Conservation (phyloP, 2,329 filamentous ascomycete genomes). For the Sporothrix humicola region DNA sequence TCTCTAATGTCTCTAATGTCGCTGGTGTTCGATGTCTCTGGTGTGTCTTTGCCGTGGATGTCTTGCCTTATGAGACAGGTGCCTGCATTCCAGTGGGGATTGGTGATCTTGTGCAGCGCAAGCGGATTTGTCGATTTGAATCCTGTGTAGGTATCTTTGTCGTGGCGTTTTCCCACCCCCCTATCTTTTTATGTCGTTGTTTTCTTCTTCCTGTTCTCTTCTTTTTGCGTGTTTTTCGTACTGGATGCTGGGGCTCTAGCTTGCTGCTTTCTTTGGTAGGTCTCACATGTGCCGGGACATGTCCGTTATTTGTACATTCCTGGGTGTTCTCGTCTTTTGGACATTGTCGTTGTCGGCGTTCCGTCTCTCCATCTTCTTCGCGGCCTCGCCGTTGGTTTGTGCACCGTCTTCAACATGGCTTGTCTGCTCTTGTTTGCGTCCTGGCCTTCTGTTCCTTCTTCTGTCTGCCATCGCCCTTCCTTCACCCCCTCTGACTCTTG, state of each 20-base stretch:
- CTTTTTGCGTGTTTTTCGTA: not conserved
- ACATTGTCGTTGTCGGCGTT: not conserved
- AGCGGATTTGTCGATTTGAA: not conserved
- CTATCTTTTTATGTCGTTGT: not conserved
- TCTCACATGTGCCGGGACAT: constrained; percentile 13
- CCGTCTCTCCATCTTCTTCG: not conserved
- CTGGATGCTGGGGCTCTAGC: not conserved
- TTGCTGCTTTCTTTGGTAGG: constrained; percentile 18
- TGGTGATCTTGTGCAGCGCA: not conserved
- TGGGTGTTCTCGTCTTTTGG: not conserved
- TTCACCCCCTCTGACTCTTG: not conserved
- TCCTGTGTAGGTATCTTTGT: not conserved
- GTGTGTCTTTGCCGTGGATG: constrained; percentile 20
- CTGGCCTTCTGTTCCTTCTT: not conserved
- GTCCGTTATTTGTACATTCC: constrained; percentile 34
- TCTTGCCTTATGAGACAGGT: constrained; percentile 30
- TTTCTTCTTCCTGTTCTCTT: not conserved
- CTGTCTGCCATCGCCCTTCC: not conserved
- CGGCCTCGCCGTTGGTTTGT: not conserved
- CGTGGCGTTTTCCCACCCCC: not conserved
- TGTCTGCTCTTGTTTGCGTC: not conserved
- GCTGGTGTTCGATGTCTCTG: not conserved
- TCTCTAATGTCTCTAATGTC: not conserved
- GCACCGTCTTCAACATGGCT: not conserved
- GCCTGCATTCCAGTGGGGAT: not conserved